Evolutionary conservation across 2,329 filamentous ascomycete genomes (phyloP).

Genomic region (Apiospora rasikravindrae): DNA sequence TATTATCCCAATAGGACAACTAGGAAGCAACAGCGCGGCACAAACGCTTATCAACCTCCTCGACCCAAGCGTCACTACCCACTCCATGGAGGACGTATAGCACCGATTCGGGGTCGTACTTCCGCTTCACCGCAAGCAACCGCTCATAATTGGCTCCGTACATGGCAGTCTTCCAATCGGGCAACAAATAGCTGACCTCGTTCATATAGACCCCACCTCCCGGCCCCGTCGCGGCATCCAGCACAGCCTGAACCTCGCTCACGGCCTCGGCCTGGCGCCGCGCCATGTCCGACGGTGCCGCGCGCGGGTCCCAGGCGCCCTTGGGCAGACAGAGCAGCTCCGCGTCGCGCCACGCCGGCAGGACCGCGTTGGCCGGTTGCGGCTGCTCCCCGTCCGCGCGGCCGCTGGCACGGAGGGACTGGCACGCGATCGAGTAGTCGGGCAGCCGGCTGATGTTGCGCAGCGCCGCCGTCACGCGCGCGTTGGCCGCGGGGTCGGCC

Average conservation of each 20-base stretch:
- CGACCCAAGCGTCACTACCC: conserved; percentile 20
- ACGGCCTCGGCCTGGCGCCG: not conserved
- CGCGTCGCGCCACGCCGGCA: conserved; percentile 42
- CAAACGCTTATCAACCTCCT: conserved; percentile 18
- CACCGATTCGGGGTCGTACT: conserved; percentile 40
- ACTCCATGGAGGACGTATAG: conserved; percentile 21
- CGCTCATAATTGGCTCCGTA: conserved; percentile 40
- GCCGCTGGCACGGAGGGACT: conserved; percentile 27
- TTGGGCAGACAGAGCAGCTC: conserved; percentile 32
- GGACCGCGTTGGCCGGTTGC: conserved; percentile 35
- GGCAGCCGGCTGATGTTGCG: conserved; percentile 25
- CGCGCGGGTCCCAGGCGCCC: not conserved
- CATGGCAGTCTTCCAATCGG: conserved; percentile 36
- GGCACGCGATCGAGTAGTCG: not conserved
- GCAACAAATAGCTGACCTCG: conserved; percentile 45
- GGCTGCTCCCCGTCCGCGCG: conserved; percentile 21
- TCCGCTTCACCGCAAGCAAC: conserved; percentile 43
- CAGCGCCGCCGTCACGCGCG: conserved; percentile 36
- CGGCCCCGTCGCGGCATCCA: conserved; percentile 15
- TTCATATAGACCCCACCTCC: conserved; percentile 41
- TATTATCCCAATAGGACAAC: too few species aligned
- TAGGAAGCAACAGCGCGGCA: conserved; percentile 7
- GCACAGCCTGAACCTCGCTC: not conserved
- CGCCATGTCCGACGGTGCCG: not conserved
- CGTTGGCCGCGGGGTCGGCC: conserved; percentile 36